Evolutionary conservation across 139 green algal genomes (phyloP), one percentile per base, ranked within the genome.

Genomic region (Deuterostichococcus epilithicus): DNA sequence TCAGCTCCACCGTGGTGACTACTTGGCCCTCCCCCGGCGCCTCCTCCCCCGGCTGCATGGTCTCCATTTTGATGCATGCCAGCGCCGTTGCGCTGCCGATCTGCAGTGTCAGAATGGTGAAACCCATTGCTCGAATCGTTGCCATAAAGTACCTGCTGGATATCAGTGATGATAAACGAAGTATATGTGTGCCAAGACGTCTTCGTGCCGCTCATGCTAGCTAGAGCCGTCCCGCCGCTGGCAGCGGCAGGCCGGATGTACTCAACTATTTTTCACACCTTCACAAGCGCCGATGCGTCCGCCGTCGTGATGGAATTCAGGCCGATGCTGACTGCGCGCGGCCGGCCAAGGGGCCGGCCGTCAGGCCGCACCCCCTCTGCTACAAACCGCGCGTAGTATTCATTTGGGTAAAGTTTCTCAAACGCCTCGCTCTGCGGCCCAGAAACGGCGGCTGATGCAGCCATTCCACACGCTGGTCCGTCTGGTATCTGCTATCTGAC

Each of bases 321-420:
- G 5, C 80, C 88, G 0, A 95, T 86, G 25, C 75, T 89, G 1
- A 86, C 84, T 3, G 84, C 68, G 4, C 92, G 42, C 3, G 81
- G 73, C 6, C 80, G 68, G 3, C 81, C 83, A 1, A 97, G 74
- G 2, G 84, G 86, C 2, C 92, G 80, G 22, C 90, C 90, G 75
- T 94, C 91, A 1, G 88, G 90, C 0, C 92, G 84, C 3, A 94
- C 45, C 34, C 79, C 86, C 38, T 90, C 80, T 0, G 74, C 68
- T 0, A 94, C 37, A 59, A 95, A 94, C 33, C 78, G 79, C 32
- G 69, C 80, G 65, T 86, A 90, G 78, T 85, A 95, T 63, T 93
- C 78, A 8, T 90, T 80, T 0, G 92, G 88, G 69, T 97, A 96
- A 0, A 96, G 81, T 25, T 77, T 76, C 80, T 88, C 88, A 77